Base-by-base conservation (phyloP, 1,139 yeast species). In the Pichia sp. region DNA sequence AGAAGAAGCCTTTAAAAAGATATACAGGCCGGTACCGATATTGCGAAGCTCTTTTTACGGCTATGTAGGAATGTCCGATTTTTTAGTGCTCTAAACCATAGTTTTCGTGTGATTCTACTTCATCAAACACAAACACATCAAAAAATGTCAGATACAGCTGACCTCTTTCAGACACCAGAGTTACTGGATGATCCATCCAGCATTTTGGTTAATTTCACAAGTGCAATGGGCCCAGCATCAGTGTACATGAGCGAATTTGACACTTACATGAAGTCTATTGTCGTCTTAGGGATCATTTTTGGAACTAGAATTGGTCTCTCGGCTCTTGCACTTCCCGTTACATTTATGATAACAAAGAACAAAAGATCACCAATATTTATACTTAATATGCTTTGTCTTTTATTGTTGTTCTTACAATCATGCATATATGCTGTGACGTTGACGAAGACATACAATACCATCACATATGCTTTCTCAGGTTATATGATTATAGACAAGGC, bases 311-410 rank as follows among this genome's bases (percentile, higher is more conserved):
- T 69, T 27, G 68, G 70, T 3, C 63, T 74, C 34, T 66, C 69
- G 6, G 67, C 67, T 3, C 51, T 64, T 38, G 53, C 63, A 21
- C 54, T 62, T 15, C 59, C 67, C 37, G 56, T 60, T 46, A 53
- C 67, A 33, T 50, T 46, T 27, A 32, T 72, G 22, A 55, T 74
- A 7, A 64, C 76, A 6, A 67, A 63, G 29, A 69, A 66, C 39
- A 73, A 66, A 48, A 68, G 60, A 28, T 73, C 87, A 0, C 83
- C 87, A 5, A 72, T 86, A 23, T 87, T 84, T 54, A 57, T 77
- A 17, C 60, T 85, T 36, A 86, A 87, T 57, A 77, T 76, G 51
- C 37, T 64, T 3, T 72, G 83, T 15, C 64, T 87, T 37, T 36
- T 72, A 3, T 54, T 74, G 5, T 59, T 78, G 29, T 58, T 79